Base-by-base conservation (phyloP, 768 basidiomycete genomes). In the Rhodocollybia butyracea region DNA sequence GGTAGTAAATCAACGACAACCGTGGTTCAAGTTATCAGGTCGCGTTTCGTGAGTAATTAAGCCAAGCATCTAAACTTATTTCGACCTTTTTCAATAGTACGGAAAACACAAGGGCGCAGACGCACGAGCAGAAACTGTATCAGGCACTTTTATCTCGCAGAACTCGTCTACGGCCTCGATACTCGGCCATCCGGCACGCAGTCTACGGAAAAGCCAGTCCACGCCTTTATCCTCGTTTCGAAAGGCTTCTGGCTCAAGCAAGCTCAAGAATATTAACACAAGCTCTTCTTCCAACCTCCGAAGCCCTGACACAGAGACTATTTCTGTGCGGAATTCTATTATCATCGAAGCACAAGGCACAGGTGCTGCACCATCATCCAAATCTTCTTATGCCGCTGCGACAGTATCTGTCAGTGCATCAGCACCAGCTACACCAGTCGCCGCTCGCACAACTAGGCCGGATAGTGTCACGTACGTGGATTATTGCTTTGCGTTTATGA, bases 11-110 rank as follows among this genome's bases (percentile, higher is more conserved):
- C 79, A 63, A 78, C 70, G 27, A 27, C 53, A 67, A 78, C 80
- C 29, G 79, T 84, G 54, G 75, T 81, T 27, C 73, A 78, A 57
- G 80, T 81, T 63, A 81, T 84, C 50, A 80, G 83, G 63, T 83
- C 83, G 62, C 76, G 83, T 68, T 82, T 84, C 61, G 82, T 84
- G 60, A 63, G 81, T 43, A 58, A 36, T 22, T 26, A 34, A 26
- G 41, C 42, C 17, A 34, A 27, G 32, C 21, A 8, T 32, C 21
- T 11, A n/a, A 31, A 21, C 39, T 42, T 43, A 26, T 15, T 47
- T 52, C 56, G 46, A 26, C 29, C n/a, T 62, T 22, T 65, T 59
- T 29, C 32, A 34, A 26, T 46, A 34, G 82, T 82, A 82, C 59
- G 80, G 82, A 51, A 83, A 78, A 64, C 68, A 72, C 64, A 84